These are phyloP conservation scores for Heterobasidion parviporum DNA, from an alignment of 1,284 basidiomycete genomes.

Conservation along the genomic window DNA sequence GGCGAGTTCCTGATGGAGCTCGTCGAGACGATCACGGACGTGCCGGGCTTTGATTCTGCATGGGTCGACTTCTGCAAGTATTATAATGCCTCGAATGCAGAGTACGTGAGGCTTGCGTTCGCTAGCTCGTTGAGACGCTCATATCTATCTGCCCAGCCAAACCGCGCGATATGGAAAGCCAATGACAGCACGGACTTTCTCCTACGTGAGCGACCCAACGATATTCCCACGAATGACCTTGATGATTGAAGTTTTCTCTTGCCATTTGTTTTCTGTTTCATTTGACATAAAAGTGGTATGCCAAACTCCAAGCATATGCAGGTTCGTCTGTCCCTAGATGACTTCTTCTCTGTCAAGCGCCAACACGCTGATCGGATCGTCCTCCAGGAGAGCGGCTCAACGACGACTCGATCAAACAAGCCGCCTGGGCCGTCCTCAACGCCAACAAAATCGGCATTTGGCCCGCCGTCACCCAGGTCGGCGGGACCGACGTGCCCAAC, in stretches of 20 bases:
- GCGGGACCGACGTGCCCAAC: conserved; percentile 30
- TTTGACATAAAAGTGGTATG: conserved; percentile 21
- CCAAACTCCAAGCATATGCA: conserved; percentile 35
- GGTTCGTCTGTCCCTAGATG: conserved; percentile 12
- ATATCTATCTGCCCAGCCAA: neutral
- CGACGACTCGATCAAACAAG: conserved; percentile 25
- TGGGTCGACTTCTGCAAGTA: conserved; percentile 34
- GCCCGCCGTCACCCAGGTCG: conserved; percentile 24
- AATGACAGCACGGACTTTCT: neutral
- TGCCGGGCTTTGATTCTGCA: conserved; percentile 31
- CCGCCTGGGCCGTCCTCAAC: conserved; percentile 28
- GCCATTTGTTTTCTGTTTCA: conserved; percentile 15
- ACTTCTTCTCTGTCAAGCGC: neutral
- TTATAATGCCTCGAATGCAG: conserved; percentile 28
- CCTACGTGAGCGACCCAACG: neutral
- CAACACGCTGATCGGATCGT: neutral
- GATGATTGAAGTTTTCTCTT: neutral
- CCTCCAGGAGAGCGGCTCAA: conserved; percentile 20
- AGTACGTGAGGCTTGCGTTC: conserved; percentile 24
- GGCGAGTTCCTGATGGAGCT: conserved; percentile 36
- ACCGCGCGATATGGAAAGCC: neutral
- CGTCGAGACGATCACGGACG: conserved; percentile 28
- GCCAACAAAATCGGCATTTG: conserved; percentile 28
- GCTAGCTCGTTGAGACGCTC: conserved; percentile 18
- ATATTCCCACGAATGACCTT: neutral